These are phyloP conservation scores for Beauveria sp. DNA, from an alignment of 2,329 filamentous ascomycete genomes.

Conservation along the genomic window DNA sequence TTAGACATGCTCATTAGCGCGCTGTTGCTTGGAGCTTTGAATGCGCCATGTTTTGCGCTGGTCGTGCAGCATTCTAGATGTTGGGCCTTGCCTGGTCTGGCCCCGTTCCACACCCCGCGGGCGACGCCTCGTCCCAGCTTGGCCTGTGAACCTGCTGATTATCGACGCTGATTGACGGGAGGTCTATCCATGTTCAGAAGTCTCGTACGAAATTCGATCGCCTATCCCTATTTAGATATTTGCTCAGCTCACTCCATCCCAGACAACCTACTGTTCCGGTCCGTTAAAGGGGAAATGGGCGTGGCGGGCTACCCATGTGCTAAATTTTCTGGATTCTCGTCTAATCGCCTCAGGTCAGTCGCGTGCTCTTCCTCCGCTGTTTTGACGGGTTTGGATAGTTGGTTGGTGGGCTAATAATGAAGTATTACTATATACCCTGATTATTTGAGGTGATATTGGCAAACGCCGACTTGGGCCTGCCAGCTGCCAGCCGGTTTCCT, in stretches of 20 bases:
- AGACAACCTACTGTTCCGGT: not conserved
- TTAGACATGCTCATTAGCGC: not conserved
- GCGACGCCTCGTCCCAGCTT: not conserved
- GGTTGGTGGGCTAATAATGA: not conserved
- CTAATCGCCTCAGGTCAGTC: not conserved
- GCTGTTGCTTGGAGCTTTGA: not conserved
- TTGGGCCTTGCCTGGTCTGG: not conserved
- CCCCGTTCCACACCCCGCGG: not conserved
- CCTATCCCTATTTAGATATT: not conserved
- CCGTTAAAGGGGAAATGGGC: no score
- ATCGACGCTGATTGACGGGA: not conserved
- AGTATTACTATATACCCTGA: no score
- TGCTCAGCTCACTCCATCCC: not conserved
- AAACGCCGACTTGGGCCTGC: conserved; percentile 1
- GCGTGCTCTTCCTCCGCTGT: not conserved
- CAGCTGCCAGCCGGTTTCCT: not conserved
- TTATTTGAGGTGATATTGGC: not conserved
- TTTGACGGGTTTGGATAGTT: not conserved
- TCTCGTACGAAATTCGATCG: not conserved
- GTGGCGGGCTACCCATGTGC: not conserved
- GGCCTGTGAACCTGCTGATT: not conserved
- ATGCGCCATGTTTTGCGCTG: not conserved
- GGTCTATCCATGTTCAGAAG: not conserved
- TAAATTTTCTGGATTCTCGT: not conserved
- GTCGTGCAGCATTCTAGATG: not conserved